Base-by-base conservation (phyloP, 306 rosid genomes). In the Trifolium subterraneum region DNA sequence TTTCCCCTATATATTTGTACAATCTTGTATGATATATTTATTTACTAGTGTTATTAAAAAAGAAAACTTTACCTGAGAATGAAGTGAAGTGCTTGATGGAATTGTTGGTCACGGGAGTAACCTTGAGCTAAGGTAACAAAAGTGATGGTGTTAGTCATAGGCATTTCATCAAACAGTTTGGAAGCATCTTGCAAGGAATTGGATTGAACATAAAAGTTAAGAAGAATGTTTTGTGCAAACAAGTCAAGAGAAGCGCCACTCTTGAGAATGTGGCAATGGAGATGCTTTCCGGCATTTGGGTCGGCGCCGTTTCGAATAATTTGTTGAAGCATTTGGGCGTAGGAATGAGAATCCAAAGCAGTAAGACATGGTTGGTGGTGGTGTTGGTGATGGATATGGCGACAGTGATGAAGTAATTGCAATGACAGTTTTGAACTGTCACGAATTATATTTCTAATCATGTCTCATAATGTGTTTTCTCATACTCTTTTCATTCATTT, bases 91-190 rank as follows among this genome's bases (percentile, higher is more conserved):
- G 65, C 65, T 6, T 60, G 22, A 14, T 60, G 5, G 18, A 60
- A 60, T 29, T 60, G 65, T 0, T 29, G 6, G 12, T 18, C n/a
- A 15, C 65, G 65, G 0, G 65, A 60, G 41, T 60, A 60, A 15
- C 65, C 65, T 60, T 60, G 65, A 29, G 65, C 65, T 33, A 60
- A 29, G 12, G 65, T 60, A 7, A 60, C 65, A 7, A 60, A 60
- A 60, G 22, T 13, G 42, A 60, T 60, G 15, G 65, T 60, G 6
- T 60, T 60, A 14, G 41, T 60, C 0, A 29, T 3, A 8, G 42
- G 65, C 65, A 60, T 60, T 60, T 60, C 42, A 60, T 60, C 65
- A 31, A 60, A 60, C 65, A 60, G 65, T 8, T 60, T 60, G 65
- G 42, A 60, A 60, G 65, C 65, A 29, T 60, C 65, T 1, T 14